A percentile compares a stretch with the other conserved stretches of the same genome.
Evolutionary conservation across 805 yeast species (phyloP).

Genomic region (Starmera amethionina): DNA sequence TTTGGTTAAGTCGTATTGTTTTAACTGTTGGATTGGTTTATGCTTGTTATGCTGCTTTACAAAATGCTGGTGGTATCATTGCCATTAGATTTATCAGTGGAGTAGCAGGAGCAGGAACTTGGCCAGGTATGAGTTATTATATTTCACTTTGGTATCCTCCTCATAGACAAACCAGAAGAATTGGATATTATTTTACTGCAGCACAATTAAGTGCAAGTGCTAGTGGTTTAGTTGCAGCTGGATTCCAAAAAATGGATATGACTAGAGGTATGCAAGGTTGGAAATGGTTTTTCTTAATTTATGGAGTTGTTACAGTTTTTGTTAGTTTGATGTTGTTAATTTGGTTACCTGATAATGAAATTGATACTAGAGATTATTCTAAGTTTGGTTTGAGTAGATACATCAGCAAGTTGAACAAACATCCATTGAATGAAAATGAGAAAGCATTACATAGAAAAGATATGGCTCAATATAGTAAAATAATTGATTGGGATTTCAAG

Average conservation of each 20-base stretch:
- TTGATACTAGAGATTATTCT: conserved; percentile 5
- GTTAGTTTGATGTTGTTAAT: conserved; percentile 58
- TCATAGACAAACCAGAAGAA: conserved; percentile 63
- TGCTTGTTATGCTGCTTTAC: conserved; percentile 58
- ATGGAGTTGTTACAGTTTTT: conserved; percentile 58
- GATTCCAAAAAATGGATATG: conserved; percentile 78
- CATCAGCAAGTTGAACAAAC: conserved; percentile 13
- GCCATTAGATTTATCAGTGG: conserved; percentile 70
- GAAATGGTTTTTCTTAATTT: conserved; percentile 78
- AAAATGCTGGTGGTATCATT: conserved; percentile 48
- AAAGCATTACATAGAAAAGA: conserved; percentile 47
- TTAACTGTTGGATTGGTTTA: conserved; percentile 71
- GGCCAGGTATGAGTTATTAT: conserved; percentile 88
- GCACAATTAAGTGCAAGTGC: conserved; percentile 89
- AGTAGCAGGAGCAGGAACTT: conserved; percentile 72
- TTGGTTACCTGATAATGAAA: conserved; percentile 68
- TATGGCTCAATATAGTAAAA: conserved; percentile 41
- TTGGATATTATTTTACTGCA: conserved; percentile 86
- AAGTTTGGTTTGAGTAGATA: conserved; percentile 5
- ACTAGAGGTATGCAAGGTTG: conserved; percentile 64
- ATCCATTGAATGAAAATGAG: conserved; percentile 48
- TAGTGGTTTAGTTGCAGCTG: conserved; percentile 81
- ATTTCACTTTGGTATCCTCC: conserved; percentile 80
- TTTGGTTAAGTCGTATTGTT: conserved; percentile 75
- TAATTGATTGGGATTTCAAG: conserved; percentile 43